Evolutionary conservation across 208 protist genomes (phyloP), one percentile per base, ranked within the genome.

Genomic region (Trypanosoma theileri): DNA sequence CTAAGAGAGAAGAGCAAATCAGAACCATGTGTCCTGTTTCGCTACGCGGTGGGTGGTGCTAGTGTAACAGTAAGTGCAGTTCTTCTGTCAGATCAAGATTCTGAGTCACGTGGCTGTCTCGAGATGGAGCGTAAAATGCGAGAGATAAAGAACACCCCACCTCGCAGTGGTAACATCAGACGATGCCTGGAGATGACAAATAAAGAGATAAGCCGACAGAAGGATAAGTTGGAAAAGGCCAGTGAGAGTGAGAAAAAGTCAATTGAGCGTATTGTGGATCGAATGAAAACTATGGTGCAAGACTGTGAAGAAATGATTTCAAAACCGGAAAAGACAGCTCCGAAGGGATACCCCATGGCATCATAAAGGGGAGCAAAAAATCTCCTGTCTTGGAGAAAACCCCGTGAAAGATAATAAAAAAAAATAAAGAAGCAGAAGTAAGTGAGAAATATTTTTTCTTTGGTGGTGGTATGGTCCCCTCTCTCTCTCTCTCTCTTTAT

Each of bases 51-150:
- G 31, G 84, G 82, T 41, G 87, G 87, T 44, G 73, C 79, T 26
- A 81, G 84, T 74, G 79, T 93, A 22, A 85, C 75, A 42, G 83
- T 89, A 12, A 81, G 69, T 21, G 70, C 62, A 3, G 52, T 93
- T 45, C 75, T 74, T 52, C 56, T 93, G 48, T 65, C 51, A 41
- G 58, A 66, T 14, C 56, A 61, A 61, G 81, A 88, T 48, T 62
- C 65, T 24, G 62, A 82, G 16, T 73, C 80, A 17, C 75, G 64
- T 31, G 61, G 50, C 24, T 59, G 61, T 51, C 79, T 93, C 4
- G 87, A 93, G 54, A 58, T 81, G 26, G 70, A 81, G 69, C 87
- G 87, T 48, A 88, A 85, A 75, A 80, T 93, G 69, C 87, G 87
- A 28, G 80, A 93, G 58, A 74, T 93, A 12, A 90, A 90, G 67